Conservation (phyloP, 768 basidiomycete genomes). For the Suillus clintonianus region DNA sequence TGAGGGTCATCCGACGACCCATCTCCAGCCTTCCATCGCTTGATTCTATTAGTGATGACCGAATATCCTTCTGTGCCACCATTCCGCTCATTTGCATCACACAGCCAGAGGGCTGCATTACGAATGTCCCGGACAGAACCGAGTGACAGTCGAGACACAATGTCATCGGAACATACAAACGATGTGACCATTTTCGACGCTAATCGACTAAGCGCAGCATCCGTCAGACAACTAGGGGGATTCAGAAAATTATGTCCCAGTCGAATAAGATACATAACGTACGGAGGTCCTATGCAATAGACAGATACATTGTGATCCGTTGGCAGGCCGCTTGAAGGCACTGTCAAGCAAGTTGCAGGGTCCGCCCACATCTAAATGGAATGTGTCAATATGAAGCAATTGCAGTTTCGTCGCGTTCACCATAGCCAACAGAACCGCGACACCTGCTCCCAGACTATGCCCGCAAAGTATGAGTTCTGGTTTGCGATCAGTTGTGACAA, state of each 20-base stretch:
- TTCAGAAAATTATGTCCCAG: background rate
- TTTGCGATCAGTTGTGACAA: slow-evolving; percentile 1
- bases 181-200: slow-evolving; percentile 68
- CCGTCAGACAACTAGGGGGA: slow-evolving; percentile 55
- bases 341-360: slow-evolving; percentile 71
- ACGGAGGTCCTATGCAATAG: slow-evolving; percentile 83
- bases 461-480: slow-evolving; percentile 76
- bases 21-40: slow-evolving; percentile 62
- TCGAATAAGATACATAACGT: slow-evolving; percentile 27
- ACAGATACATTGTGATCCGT: slow-evolving; percentile 65
- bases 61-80: slow-evolving; percentile 40
- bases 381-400: background rate
- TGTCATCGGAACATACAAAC: slow-evolving; percentile 81
- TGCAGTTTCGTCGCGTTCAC: slow-evolving; percentile 38
- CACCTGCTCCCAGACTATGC: slow-evolving; percentile 83
- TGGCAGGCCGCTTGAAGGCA: slow-evolving; percentile 69
- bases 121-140: slow-evolving; percentile 77
- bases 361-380: slow-evolving; percentile 79
- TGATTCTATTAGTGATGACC: slow-evolving; percentile 47
- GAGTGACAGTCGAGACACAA: slow-evolving; percentile 76
- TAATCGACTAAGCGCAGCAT: slow-evolving; percentile 58
- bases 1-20: slow-evolving; percentile 49
- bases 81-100: slow-evolving; percentile 58
- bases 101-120: slow-evolving; percentile 78
- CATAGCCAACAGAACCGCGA: slow-evolving; percentile 73